These are phyloP conservation scores for Trichophyton equinum DNA, from an alignment of 2,329 filamentous ascomycete species.

Conservation along the genomic window DNA sequence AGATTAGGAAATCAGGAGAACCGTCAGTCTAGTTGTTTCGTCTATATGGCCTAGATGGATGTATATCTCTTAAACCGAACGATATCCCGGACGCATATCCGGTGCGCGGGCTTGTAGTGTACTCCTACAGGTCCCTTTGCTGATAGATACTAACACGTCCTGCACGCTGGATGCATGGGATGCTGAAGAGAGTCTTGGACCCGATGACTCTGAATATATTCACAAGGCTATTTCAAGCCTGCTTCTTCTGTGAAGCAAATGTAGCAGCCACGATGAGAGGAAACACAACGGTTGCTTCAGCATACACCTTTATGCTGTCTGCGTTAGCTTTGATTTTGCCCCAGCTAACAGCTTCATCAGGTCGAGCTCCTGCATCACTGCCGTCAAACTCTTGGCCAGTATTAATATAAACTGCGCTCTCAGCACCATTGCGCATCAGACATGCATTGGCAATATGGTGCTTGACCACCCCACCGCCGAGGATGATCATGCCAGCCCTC, in stretches of 20 bases:
- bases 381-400: constrained; percentile 96
- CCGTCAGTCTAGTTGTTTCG: too few species aligned
- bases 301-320: constrained; percentile 77
- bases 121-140: too few species aligned
- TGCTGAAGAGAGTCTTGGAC: too few species aligned
- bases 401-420: constrained; percentile 95
- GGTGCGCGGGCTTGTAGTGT: too few species aligned
- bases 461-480: constrained; percentile 91
- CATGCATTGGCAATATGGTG: constrained; percentile 98
- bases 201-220: too few species aligned
- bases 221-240: background rate
- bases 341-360: constrained; percentile 96
- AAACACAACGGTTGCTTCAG: constrained; percentile 55
- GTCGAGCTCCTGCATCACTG: constrained; percentile 85
- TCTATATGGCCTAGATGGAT: too few species aligned
- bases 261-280: constrained; percentile 55
- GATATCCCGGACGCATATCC: too few species aligned
- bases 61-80: too few species aligned
- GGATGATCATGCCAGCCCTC: constrained; percentile 83
- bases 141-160: too few species aligned
- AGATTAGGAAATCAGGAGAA: too few species aligned
- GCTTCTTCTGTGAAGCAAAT: constrained; percentile 38
- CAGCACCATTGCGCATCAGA: constrained; percentile 92
- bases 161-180: too few species aligned
- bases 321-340: constrained; percentile 90